A percentile compares a stretch with the other conserved stretches of the same genome.
These are phyloP conservation scores for Effrenium voratum DNA, from an alignment of 73 alveolate genomes.

Conservation along the genomic window DNA sequence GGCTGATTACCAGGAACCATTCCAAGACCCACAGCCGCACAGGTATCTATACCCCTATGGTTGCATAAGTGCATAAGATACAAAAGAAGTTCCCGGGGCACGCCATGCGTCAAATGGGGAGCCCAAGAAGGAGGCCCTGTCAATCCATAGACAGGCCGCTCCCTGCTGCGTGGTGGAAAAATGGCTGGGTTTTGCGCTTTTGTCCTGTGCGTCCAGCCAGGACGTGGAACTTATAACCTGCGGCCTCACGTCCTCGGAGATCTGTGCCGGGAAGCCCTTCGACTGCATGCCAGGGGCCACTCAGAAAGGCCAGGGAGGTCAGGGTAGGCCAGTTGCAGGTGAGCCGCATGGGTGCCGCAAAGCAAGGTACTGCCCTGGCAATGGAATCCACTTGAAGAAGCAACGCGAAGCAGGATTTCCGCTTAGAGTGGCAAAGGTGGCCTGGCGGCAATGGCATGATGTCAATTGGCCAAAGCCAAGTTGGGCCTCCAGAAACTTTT, in stretches of 20 bases:
- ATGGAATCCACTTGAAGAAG: constrained; percentile 40
- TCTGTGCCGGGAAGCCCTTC: constrained; percentile 56
- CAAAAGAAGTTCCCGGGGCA: no score
- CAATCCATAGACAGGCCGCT: not conserved
- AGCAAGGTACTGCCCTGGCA: constrained; percentile 71
- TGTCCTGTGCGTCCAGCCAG: constrained; percentile 22
- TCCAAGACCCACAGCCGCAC: no score
- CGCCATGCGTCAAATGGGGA: no score
- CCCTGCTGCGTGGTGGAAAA: no score
- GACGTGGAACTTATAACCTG: constrained; percentile 46
- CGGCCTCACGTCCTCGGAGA: constrained; percentile 54
- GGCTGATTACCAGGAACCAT: no score
- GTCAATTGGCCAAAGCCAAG: not conserved
- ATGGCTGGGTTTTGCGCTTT: no score
- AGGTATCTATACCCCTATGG: no score
- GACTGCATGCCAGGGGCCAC: not conserved
- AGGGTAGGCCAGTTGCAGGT: not conserved
- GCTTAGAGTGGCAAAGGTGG: constrained; percentile 40
- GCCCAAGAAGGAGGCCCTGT: not conserved
- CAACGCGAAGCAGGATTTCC: constrained; percentile 55
- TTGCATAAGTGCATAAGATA: no score
- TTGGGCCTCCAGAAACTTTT: no score
- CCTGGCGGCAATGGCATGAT: not conserved
- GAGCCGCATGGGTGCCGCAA: not conserved
- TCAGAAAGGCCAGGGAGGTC: not conserved